Base-by-base conservation (phyloP, 192 early-diverging fungal genomes). In the Coemansia sp. region DNA sequence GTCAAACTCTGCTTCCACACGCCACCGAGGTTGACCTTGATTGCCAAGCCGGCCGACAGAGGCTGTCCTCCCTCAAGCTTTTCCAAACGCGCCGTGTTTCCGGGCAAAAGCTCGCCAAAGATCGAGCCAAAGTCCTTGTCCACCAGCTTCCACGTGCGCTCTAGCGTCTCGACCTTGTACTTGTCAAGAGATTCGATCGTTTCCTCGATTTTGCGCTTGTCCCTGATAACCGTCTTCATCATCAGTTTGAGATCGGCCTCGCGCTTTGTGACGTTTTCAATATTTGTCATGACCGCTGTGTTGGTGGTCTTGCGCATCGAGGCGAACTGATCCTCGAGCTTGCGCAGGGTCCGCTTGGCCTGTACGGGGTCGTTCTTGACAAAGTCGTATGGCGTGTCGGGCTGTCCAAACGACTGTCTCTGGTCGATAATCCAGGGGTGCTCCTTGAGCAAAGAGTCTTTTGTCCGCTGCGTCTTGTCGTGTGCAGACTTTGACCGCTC, bases 1-100 rank as follows among this genome's bases (percentile, higher is more conserved):
- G 95, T 93, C 72, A 99, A 85, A 67, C 93, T 96, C 24, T 95
- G 88, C 78, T 98, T 99, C 97, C 97, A 98, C 12, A 97, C 92
- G 10, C 95, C 95, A 38, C 98, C 98, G 46, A 99, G 84, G 63
- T 90, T 93, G 13, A 99, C 98, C 73, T 94, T 93, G 68, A 99
- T 91, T 67, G 98, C 96, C 70, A 99, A 84, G 1, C 98, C 97
- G 4, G 92, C 88, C 0, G 89, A 87, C 10, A 99, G 86, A 13
- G 86, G 86, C 74, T 89, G 76, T 8, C 57, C 57, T 7, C 93
- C 95, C 68, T 96, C 95, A 16, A 92, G 92, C 43, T 90, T 91
- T 65, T 94, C 90, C 49, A 99, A 87, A 63, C 91, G 94, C 52
- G 94, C 92, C 22, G 94, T 90, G 71, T 96, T 98, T 24, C 94